Evolutionary conservation across 345 rosid genomes (phyloP).

Genomic region (Arabis hirsuta): DNA sequence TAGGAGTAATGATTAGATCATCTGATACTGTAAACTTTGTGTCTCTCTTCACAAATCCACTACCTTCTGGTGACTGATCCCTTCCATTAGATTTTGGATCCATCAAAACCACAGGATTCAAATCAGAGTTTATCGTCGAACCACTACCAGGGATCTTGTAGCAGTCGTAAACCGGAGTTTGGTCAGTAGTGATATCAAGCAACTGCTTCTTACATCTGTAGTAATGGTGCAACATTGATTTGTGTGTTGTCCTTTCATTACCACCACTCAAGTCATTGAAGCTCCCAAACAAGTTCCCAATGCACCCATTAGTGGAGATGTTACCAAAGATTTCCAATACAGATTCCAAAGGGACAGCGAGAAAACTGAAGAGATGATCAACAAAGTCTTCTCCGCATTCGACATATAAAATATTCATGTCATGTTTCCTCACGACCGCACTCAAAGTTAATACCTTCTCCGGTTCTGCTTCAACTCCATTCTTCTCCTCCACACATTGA

Average conservation of each 20-base stretch:
- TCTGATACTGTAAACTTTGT: background rate
- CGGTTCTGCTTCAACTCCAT: background rate
- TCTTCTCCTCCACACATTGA: background rate
- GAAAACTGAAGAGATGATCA: slow-evolving; percentile 22
- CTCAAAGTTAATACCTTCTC: slow-evolving; percentile 5
- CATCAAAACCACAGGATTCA: background rate
- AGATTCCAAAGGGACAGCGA: background rate
- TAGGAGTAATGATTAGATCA: background rate
- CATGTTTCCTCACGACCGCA: background rate
- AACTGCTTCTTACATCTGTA: slow-evolving; percentile 7
- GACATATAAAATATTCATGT: slow-evolving; percentile 1
- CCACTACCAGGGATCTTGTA: no score
- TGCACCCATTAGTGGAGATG: background rate
- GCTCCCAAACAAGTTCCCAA: slow-evolving; percentile 25
- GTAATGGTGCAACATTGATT: background rate
- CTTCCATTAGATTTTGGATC: background rate
- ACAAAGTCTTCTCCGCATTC: slow-evolving; percentile 32
- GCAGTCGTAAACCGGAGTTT: background rate
- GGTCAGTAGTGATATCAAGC: background rate
- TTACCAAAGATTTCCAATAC: background rate
- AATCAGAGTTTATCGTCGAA: accelerated
- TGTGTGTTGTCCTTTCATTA: background rate
- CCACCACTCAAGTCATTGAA: background rate
- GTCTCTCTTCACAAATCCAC: background rate
- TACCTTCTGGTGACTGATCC: background rate